Conservation (phyloP, 129 eudicot species). For the Helichrysum umbraculigerum region DNA sequence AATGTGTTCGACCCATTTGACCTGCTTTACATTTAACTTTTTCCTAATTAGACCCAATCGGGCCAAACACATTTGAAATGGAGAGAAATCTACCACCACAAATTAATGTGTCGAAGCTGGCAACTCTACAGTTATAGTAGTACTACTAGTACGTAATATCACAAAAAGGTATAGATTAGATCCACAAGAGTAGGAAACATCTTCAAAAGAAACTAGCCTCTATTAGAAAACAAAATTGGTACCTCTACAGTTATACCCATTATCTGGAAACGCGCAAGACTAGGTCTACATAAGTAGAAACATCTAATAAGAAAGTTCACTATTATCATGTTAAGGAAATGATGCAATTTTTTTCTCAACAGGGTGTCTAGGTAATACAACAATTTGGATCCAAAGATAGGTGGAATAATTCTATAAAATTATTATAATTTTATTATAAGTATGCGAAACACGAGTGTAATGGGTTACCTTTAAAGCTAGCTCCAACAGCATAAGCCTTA, state of each 20-base stretch:
- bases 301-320: not conserved
- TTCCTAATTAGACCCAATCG: not conserved
- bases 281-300: not conserved
- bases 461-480: constrained; percentile 80
- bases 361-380: not conserved
- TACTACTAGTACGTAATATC: too few relatives aligned
- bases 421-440: not conserved
- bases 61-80: too few relatives aligned
- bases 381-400: not conserved
- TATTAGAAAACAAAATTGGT: too few relatives aligned
- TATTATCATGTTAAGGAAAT: not conserved
- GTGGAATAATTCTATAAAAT: not conserved
- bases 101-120: not conserved
- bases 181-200: too few relatives aligned
- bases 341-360: not conserved
- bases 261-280: not conserved
- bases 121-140: not conserved
- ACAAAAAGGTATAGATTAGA: too few relatives aligned
- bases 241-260: not conserved
- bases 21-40: not conserved
- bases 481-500: constrained; percentile 97
- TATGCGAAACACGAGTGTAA: constrained; percentile 4
- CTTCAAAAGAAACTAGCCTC: too few relatives aligned
- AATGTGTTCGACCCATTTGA: not conserved
- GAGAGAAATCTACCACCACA: not conserved